A percentile compares a stretch with the other conserved stretches of the same genome.
Evolutionary conservation across 164 flowering plant species (phyloP).

Genomic region (Vitis cinerea): DNA sequence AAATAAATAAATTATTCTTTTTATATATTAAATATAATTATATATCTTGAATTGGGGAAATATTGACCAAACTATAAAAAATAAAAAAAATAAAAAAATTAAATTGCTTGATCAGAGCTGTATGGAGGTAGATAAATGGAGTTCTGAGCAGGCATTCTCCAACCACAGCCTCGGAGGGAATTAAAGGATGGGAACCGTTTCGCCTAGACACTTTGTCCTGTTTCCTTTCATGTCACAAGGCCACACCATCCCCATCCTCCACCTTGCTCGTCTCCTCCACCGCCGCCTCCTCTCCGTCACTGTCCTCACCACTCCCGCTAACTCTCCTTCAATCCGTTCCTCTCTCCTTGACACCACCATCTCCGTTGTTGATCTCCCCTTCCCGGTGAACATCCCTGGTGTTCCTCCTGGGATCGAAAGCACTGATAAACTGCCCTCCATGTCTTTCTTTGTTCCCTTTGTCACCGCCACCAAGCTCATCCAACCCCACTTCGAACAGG

Average conservation of each 20-base stretch:
- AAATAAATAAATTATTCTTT: conserved; percentile 33
- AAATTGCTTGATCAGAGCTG: no score
- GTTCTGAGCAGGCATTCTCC: no score
- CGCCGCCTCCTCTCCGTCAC: conserved; percentile 30
- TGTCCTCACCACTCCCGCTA: conserved; percentile 51
- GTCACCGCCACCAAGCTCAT: conserved; percentile 36
- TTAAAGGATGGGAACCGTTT: no score
- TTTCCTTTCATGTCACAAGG: conserved; percentile 68
- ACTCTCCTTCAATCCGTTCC: conserved; percentile 30
- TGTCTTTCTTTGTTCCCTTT: conserved; percentile 30
- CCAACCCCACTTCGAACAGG: conserved; percentile 40
- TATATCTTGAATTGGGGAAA: no score
- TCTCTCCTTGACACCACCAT: conserved; percentile 26
- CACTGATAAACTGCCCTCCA: conserved; percentile 50
- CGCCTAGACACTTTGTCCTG: conserved; percentile 22
- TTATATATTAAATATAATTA: no score
- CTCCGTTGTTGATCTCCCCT: conserved; percentile 37
- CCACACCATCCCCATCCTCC: conserved; percentile 54
- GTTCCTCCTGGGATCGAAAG: conserved; percentile 50
- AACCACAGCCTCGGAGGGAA: no score
- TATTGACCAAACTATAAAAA: no score
- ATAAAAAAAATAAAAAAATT: no score
- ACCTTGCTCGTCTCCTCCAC: conserved; percentile 46
- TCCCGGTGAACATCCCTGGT: conserved; percentile 28
- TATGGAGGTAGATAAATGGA: no score